A percentile compares a stretch with the other conserved stretches of the same genome.
phyloP scores from a whole-genome alignment of 768 basidiomycete species.

The Psilocybe azurescens region DNA sequence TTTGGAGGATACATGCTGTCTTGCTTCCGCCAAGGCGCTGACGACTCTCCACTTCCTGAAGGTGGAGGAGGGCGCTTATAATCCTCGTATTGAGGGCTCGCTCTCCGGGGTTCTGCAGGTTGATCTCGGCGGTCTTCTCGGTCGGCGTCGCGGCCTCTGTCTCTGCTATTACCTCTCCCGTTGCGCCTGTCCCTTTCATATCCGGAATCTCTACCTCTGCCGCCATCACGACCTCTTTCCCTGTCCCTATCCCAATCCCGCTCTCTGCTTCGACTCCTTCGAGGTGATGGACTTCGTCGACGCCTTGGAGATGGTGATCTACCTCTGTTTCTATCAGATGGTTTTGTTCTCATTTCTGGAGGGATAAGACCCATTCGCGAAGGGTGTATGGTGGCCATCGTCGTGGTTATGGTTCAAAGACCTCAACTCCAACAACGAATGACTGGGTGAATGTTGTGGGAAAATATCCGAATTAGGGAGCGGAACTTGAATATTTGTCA shows the following conservation, averaged over 20 bases:
- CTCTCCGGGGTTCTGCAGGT: constrained; percentile 33
- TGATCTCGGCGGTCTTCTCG: constrained; percentile 23
- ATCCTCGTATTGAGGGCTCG: constrained; percentile 66
- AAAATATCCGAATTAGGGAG: background rate
- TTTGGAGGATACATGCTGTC: constrained; percentile 66
- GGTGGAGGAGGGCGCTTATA: constrained; percentile 52
- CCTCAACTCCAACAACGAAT: background rate
- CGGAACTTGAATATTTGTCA: background rate
- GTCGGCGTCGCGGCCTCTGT: constrained; percentile 22
- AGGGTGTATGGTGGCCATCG: constrained; percentile 78
- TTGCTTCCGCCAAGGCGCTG: constrained; percentile 50
- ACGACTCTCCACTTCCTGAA: constrained; percentile 30
- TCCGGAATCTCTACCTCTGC: constrained; percentile 14
- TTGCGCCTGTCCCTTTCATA: constrained; percentile 7
- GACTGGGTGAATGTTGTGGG: background rate
- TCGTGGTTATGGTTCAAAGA: constrained; percentile 15
- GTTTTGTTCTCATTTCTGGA: constrained; percentile 36
- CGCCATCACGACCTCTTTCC: constrained; percentile 17
- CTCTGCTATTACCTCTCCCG: constrained; percentile 20
- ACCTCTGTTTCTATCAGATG: constrained; percentile 25
- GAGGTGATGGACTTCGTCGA: constrained; percentile 36
- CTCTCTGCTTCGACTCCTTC: constrained; percentile 36
- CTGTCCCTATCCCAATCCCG: constrained; percentile 28
- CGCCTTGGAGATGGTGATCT: constrained; percentile 53
- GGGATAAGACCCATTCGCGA: constrained; percentile 74